A percentile compares a stretch with the other conserved stretches of the same genome.
phyloP scores from a whole-genome alignment of 805 yeast genomes.

The Kluyveromyces lactis region DNA sequence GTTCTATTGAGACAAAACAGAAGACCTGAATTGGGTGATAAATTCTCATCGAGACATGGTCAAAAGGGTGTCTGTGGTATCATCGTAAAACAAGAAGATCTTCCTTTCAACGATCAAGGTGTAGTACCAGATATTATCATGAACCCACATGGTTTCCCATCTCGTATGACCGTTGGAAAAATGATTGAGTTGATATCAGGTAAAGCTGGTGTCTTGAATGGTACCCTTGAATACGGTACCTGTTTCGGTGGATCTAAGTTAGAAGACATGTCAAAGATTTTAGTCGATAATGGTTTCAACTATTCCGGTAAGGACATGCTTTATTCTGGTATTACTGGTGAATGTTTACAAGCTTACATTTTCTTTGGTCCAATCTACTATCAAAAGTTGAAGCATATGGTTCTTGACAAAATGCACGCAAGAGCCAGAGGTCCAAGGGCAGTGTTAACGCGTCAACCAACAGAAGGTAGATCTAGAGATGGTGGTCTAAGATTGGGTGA shows the following conservation, averaged over 20 bases:
- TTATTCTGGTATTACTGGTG: constrained; percentile 96
- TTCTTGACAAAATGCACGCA: constrained; percentile 97
- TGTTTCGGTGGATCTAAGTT: constrained; percentile 98
- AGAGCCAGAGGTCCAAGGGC: constrained; percentile 99
- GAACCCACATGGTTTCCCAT: constrained; percentile 99
- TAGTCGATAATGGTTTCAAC: constrained; percentile 84
- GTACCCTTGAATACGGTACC: constrained; percentile 89
- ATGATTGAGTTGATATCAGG: constrained; percentile 96
- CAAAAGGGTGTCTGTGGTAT: constrained; percentile 99
- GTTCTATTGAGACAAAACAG: constrained; percentile 90
- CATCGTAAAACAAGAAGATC: constrained; percentile 92
- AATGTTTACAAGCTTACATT: constrained; percentile 92
- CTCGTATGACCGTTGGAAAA: constrained; percentile 99
- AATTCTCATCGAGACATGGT: constrained; percentile 95
- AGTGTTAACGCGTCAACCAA: constrained; percentile 94
- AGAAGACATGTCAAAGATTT: constrained; percentile 86
- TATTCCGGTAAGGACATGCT: constrained; percentile 97
- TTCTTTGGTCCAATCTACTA: constrained; percentile 98
- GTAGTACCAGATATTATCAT: constrained; percentile 90
- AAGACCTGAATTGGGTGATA: constrained; percentile 96
- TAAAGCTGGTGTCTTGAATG: constrained; percentile 94
- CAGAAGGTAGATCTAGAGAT: constrained; percentile 97
- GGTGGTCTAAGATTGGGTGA: constrained; percentile 99
- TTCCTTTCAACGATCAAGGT: constrained; percentile 93
- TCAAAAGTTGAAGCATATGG: constrained; percentile 98